Percentiles rank a stretch among this genome's conserved stretches.
Conservation (phyloP, 2,329 filamentous ascomycete genomes). For the Paraconiothyrium brasiliense region DNA sequence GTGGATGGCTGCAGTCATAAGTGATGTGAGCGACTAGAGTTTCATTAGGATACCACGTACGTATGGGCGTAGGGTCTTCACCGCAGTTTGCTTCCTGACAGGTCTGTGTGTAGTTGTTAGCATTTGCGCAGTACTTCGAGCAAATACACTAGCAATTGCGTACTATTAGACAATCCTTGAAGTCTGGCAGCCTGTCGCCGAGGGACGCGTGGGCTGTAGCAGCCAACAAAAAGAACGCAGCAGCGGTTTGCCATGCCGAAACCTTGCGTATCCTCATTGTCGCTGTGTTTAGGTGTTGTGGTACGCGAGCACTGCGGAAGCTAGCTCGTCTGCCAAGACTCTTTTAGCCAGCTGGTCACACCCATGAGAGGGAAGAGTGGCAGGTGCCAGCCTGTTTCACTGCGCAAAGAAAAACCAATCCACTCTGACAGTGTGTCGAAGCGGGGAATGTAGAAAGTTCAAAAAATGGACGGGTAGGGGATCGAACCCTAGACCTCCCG, state of each 20-base stretch:
- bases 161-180: slow-evolving; percentile 86
- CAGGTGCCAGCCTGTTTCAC: too few species aligned
- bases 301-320: slow-evolving; percentile 1
- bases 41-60: slow-evolving; percentile 61
- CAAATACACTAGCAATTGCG: slow-evolving; percentile 26
- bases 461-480: slow-evolving; percentile 34
- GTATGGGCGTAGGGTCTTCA: slow-evolving; percentile 70
- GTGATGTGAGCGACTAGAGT: neutral
- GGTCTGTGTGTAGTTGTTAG: slow-evolving; percentile 62
- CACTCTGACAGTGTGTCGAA: neutral
- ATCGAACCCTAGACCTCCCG: slow-evolving; percentile 49
- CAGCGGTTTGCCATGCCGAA: slow-evolving; percentile 36
- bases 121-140: slow-evolving; percentile 18
- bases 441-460: fast-evolving
- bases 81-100: slow-evolving; percentile 84
- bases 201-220: slow-evolving; percentile 70
- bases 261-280: slow-evolving; percentile 39
- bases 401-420: too few species aligned
- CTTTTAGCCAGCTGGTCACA: neutral
- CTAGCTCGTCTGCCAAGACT: slow-evolving; percentile 3
- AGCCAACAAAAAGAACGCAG: slow-evolving; percentile 37
- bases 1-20: slow-evolving; percentile 71
- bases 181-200: slow-evolving; percentile 88
- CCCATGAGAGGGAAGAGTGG: too few species aligned
- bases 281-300: slow-evolving; percentile 13